Percentiles rank a stretch among this genome's conserved stretches.
phyloP scores from a whole-genome alignment of 257 asterid genomes.

The Ajuga chamaepitys region DNA sequence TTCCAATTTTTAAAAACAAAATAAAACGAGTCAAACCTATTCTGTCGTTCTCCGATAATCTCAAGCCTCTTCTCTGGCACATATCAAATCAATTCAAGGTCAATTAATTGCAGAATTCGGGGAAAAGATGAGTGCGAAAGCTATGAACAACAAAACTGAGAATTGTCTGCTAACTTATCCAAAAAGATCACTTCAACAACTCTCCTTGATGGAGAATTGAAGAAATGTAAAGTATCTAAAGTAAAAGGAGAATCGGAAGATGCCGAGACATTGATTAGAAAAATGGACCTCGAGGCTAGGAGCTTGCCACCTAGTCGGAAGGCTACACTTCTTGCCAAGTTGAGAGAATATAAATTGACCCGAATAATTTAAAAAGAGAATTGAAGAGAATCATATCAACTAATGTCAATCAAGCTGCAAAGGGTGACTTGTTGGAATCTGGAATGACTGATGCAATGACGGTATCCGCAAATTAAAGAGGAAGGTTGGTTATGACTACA shows the following conservation, averaged over 20 bases:
- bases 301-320: slow-evolving; percentile 59
- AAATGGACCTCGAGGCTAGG: slow-evolving; percentile 87
- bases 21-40: too few species aligned
- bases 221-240: slow-evolving; percentile 48
- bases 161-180: too few species aligned
- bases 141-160: too few species aligned
- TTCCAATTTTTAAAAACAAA: too few species aligned
- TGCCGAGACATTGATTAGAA: slow-evolving; percentile 63
- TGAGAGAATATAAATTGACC: slow-evolving; percentile 67
- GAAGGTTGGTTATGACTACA: slow-evolving; percentile 43
- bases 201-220: slow-evolving; percentile 39
- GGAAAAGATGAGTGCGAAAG: too few species aligned
- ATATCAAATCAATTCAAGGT: too few species aligned
- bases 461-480: slow-evolving; percentile 60
- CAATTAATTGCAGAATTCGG: too few species aligned
- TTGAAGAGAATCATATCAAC: slow-evolving; percentile 52
- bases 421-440: slow-evolving; percentile 61
- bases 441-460: slow-evolving; percentile 55
- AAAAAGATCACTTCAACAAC: too few species aligned
- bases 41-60: too few species aligned
- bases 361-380: slow-evolving; percentile 61
- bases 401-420: slow-evolving; percentile 43
- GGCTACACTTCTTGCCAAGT: slow-evolving; percentile 56
- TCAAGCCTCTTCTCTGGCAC: too few species aligned
- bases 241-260: slow-evolving; percentile 42